phyloP scores from a whole-genome alignment of 495 filamentous ascomycete species.

The Aspergillus olivimuriae region DNA sequence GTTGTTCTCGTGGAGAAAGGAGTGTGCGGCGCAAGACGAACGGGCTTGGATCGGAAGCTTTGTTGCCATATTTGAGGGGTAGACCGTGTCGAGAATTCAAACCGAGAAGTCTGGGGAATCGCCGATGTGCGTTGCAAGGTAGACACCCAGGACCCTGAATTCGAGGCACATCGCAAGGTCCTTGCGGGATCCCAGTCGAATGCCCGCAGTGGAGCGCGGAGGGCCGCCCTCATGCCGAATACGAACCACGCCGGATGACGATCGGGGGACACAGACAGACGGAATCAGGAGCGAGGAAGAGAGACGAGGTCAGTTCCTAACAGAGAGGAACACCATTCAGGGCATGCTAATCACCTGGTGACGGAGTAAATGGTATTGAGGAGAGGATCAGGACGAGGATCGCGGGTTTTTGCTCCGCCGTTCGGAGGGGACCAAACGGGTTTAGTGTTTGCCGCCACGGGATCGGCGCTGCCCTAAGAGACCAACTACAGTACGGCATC shows the following conservation, averaged over 20 bases:
- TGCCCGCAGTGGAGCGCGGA: constrained; percentile 35
- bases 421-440: background rate
- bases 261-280: constrained; percentile 11
- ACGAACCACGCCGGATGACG: constrained; percentile 13
- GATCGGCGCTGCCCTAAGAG: background rate
- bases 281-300: background rate
- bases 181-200: constrained; percentile 28
- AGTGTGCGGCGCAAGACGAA: constrained; percentile 3
- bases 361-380: too few relatives aligned
- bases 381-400: background rate
- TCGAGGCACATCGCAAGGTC: constrained; percentile 21
- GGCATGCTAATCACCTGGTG: too few relatives aligned
- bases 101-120: too few relatives aligned
- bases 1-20: constrained; percentile 15
- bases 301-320: background rate
- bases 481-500: background rate
- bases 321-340: too few relatives aligned
- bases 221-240: constrained; percentile 34
- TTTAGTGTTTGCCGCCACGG: background rate
- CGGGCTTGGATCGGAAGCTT: background rate
- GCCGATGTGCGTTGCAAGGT: too few relatives aligned
- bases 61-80: constrained; percentile 2
- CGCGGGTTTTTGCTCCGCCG: background rate
- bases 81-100: background rate
- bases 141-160: constrained; percentile 4